Evolutionary conservation across 2,329 filamentous ascomycete genomes (phyloP).

Genomic region (Aphanoascus verrucosus): DNA sequence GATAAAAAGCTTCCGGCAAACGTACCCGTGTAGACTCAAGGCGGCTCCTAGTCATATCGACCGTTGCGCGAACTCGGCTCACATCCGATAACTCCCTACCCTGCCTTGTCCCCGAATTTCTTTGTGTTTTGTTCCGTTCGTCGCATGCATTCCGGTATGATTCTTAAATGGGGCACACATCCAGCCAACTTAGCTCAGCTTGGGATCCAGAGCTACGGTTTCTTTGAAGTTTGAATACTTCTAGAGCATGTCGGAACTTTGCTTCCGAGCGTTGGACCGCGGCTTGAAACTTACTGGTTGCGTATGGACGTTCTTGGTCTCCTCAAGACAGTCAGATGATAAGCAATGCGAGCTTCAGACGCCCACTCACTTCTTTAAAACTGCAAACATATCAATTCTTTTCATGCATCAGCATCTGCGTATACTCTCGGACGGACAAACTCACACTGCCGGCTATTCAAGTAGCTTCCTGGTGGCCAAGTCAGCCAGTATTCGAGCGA

Average conservation of each 20-base stretch:
- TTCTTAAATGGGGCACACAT: not conserved
- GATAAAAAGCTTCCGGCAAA: not conserved
- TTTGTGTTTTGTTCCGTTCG: not conserved
- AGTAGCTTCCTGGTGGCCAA: too few relatives aligned
- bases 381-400: not conserved
- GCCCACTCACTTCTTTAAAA: not conserved
- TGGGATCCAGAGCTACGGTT: not conserved
- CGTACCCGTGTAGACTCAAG: not conserved
- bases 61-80: not conserved
- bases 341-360: not conserved
- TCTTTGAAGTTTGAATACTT: not conserved
- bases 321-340: not conserved
- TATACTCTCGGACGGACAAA: not conserved
- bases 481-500: too few relatives aligned
- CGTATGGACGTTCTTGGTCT: not conserved
- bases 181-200: not conserved
- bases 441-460: not conserved
- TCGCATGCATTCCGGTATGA: not conserved
- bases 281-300: not conserved
- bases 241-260: not conserved
- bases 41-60: not conserved
- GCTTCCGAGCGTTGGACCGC: not conserved
- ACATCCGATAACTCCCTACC: not conserved
- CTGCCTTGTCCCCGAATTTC: not conserved
- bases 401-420: not conserved